These are phyloP conservation scores for Zygoascus flipseniorum DNA, from an alignment of 805 yeast genomes.

Conservation along the genomic window DNA sequence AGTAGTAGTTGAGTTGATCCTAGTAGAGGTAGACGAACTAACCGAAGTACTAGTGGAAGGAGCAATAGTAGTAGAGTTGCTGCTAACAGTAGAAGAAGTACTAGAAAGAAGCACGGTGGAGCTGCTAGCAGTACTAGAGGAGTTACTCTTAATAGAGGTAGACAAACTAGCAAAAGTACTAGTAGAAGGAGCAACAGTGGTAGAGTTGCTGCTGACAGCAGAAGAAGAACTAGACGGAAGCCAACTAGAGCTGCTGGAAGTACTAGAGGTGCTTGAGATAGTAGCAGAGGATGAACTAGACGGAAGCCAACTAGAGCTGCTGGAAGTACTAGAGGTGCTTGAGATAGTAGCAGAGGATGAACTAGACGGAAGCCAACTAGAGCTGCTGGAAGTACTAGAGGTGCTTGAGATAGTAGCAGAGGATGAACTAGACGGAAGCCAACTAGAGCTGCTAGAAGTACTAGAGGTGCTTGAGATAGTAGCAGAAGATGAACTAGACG, in stretches of 20 bases:
- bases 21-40: not conserved
- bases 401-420: not conserved
- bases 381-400: not conserved
- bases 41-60: not conserved
- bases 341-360: too few relatives aligned
- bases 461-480: not conserved
- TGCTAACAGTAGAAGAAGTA: not conserved
- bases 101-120: not conserved
- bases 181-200: not conserved
- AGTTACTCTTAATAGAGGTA: not conserved
- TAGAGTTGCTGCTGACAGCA: too few relatives aligned
- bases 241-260: too few relatives aligned
- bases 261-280: too few relatives aligned
- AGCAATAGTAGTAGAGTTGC: not conserved
- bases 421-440: not conserved
- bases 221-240: too few relatives aligned
- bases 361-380: too few relatives aligned
- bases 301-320: too few relatives aligned
- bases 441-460: not conserved
- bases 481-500: not conserved
- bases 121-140: not conserved
- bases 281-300: too few relatives aligned
- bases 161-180: not conserved
- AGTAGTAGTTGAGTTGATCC: not conserved
- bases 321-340: too few relatives aligned